Conservation (phyloP, 441 rosid species). For the Viola pubescens region DNA sequence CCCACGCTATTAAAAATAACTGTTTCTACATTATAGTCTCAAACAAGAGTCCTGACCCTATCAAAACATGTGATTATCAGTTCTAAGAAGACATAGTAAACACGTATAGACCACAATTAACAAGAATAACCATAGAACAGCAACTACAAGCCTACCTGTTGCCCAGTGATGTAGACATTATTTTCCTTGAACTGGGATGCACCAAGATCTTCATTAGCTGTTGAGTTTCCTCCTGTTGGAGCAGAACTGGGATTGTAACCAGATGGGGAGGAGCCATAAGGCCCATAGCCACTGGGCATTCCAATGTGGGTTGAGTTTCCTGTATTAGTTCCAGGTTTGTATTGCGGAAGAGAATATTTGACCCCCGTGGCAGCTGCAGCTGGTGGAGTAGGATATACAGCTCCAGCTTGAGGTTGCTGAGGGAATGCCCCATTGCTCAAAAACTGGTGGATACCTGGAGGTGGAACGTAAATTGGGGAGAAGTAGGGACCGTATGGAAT, state of each 20-base stretch:
- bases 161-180: conserved; percentile 63
- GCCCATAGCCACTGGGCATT: conserved; percentile 73
- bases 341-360: conserved; percentile 73
- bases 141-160: conserved; percentile 43
- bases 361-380: conserved; percentile 59
- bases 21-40: no score
- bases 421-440: conserved; percentile 68
- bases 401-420: conserved; percentile 77
- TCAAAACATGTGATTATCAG: no score
- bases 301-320: conserved; percentile 64
- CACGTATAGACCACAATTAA: no score
- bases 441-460: conserved; percentile 70
- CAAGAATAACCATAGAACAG: no score
- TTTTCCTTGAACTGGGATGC: conserved; percentile 75
- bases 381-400: conserved; percentile 70
- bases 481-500: conserved; percentile 72
- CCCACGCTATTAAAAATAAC: no score
- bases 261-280: conserved; percentile 68
- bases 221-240: conserved; percentile 57
- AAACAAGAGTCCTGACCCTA: no score
- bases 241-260: conserved; percentile 65
- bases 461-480: conserved; percentile 69
- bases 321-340: conserved; percentile 66
- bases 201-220: conserved; percentile 61
- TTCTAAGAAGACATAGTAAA: no score